Evolutionary conservation across 768 basidiomycete genomes (phyloP).

Genomic region (Macrolepiota albuminosa): DNA sequence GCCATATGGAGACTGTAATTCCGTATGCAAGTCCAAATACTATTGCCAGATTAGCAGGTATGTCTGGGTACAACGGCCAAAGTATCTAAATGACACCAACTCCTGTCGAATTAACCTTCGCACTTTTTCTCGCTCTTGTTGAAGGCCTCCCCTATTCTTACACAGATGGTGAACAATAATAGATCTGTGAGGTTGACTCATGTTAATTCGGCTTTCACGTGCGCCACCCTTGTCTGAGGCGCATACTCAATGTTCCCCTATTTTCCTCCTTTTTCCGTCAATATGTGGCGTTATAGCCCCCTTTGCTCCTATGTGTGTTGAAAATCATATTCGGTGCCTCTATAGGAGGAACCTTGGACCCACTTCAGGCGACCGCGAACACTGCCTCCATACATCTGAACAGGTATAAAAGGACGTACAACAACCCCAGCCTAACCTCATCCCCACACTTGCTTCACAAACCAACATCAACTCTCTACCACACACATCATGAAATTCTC

Average conservation of each 20-base stretch:
- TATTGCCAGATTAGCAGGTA: not conserved
- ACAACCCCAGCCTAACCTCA: not conserved
- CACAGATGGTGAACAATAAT: not conserved
- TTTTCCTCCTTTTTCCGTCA: not conserved
- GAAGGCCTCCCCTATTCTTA: not conserved
- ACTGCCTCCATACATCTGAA: not conserved
- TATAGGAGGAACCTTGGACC: not conserved
- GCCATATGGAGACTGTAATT: too few species aligned
- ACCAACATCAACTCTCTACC: not conserved
- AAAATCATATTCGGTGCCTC: not conserved
- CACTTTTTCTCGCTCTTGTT: too few species aligned
- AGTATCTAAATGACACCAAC: too few species aligned
- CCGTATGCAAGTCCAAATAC: not conserved
- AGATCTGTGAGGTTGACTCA: not conserved
- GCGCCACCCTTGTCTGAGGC: not conserved
- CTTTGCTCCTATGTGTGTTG: not conserved
- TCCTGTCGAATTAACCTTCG: too few species aligned
- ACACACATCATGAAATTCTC: too few species aligned
- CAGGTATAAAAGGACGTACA: not conserved
- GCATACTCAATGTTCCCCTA: not conserved
- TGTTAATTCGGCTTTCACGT: not conserved
- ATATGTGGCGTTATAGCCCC: not conserved
- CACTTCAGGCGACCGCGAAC: not conserved
- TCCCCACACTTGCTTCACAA: not conserved
- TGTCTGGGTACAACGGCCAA: too few species aligned